Conservation (phyloP, 495 filamentous ascomycete genomes). For the Emericellopsis terricola region DNA sequence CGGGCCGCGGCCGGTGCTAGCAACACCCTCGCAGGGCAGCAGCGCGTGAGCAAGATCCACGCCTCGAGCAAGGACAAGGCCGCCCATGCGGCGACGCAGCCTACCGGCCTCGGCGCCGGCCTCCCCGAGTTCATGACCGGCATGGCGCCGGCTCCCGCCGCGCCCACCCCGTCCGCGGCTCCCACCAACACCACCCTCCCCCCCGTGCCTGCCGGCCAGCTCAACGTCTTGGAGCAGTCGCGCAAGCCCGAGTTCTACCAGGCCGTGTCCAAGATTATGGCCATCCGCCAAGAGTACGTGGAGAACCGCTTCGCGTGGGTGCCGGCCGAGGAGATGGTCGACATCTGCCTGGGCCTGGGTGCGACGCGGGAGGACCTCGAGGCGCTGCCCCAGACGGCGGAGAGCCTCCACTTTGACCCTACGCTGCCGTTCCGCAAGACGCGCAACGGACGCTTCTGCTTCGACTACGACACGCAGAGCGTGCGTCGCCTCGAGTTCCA, state of each 20-base stretch:
- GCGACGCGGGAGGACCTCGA: constrained; percentile 1
- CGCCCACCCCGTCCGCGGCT: not conserved
- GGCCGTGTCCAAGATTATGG: constrained; percentile 1
- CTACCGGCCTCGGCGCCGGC: not conserved
- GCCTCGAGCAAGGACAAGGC: constrained; percentile 2
- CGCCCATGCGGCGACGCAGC: constrained; percentile 1
- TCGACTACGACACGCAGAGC: not conserved
- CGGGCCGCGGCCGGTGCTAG: no score
- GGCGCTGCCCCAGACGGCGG: not conserved
- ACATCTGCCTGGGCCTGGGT: not conserved
- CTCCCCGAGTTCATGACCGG: not conserved
- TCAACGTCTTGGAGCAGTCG: constrained; percentile 1
- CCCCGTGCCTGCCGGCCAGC: not conserved
- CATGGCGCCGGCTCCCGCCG: not conserved
- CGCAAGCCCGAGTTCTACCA: constrained; percentile 1
- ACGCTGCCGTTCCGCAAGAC: not conserved
- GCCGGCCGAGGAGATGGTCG: not conserved
- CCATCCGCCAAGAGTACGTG: not conserved
- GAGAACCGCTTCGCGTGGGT: not conserved
- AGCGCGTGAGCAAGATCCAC: no score
- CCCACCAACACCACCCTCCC: not conserved
- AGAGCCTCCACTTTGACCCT: not conserved
- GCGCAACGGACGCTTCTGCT: constrained; percentile 1
- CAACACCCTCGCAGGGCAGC: not conserved
- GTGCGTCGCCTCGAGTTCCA: constrained; percentile 1